These are phyloP conservation scores for Boletus sensibilis DNA, from an alignment of 768 basidiomycete species.

Conservation along the genomic window DNA sequence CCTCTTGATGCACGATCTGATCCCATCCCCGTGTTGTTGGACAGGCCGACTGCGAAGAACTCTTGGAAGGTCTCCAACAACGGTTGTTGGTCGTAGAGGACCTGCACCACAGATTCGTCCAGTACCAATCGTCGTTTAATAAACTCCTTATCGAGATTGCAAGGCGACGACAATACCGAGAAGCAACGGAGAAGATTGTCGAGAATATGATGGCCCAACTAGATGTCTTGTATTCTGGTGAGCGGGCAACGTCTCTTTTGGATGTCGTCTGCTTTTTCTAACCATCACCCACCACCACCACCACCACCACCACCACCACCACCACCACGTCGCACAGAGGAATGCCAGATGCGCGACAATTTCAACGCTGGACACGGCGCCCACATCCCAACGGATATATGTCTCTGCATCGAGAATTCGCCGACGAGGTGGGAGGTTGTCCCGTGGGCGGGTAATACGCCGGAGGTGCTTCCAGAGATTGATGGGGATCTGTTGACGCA, in stretches of 20 bases:
- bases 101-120: slow-evolving; percentile 62
- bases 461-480: slow-evolving; percentile 63
- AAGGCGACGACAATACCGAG: slow-evolving; percentile 63
- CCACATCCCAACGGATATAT: slow-evolving; percentile 77
- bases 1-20: neutral
- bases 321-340: slow-evolving; percentile 46
- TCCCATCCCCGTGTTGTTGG: neutral
- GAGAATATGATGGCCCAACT: slow-evolving; percentile 64
- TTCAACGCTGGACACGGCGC: slow-evolving; percentile 75
- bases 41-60: slow-evolving; percentile 52
- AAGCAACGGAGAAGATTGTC: slow-evolving; percentile 63
- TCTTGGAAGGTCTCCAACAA: slow-evolving; percentile 54
- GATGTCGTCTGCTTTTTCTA: neutral
- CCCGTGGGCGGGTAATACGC: slow-evolving; percentile 51
- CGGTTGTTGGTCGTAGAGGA: slow-evolving; percentile 62
- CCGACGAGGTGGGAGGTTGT: slow-evolving; percentile 73
- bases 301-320: too few species aligned
- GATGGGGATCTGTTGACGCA: slow-evolving; percentile 56
- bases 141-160: slow-evolving; percentile 73
- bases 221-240: slow-evolving; percentile 65
- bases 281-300: neutral
- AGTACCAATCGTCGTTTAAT: slow-evolving; percentile 71
- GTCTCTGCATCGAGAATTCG: slow-evolving; percentile 69
- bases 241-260: slow-evolving; percentile 2
- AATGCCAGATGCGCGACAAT: slow-evolving; percentile 56